Evolutionary conservation across 2,329 filamentous ascomycete genomes (phyloP), one percentile per base, ranked within the genome.

Genomic region (Drechslera avenae): DNA sequence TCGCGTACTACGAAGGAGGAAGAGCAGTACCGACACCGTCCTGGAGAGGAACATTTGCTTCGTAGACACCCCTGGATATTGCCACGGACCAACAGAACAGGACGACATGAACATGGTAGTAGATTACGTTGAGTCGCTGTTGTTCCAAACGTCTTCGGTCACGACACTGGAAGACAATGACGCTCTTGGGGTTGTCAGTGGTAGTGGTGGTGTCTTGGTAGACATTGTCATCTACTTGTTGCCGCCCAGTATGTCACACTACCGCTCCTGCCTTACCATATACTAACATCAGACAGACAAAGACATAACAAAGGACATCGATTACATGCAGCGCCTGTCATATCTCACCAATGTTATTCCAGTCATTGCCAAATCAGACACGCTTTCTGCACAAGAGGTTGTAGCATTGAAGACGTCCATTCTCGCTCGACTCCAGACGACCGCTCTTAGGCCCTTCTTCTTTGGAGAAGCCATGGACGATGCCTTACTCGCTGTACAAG

Each of bases 31-130:
- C 6, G 91, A 94, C 57, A 83, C 85, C 17, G 83, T 97, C 32
- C 77, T 97, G 37, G 93, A 97, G 68, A 84, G 93, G 23, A 99
- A 99, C 67, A 76, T 99, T 4, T 96, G 91, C 72, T 97, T 99
- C 68, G 86, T 97, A 50, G 93, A 97, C 75, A 93, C 89, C 2
- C 85, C 88, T 9, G 86, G 86, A 10, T 85, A 84, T 71, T 76
- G 55, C 4, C 57, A 76, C 70, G 57, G 80, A 79, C 37, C 78
- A 76, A 52, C 53, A 17, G 54, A 49, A 33, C 37, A 54, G 26
- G 66, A 61, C 5, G 59, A 64, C 16, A 64, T 60, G 35, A 60
- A 57, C 33, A 62, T 73, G 36, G 72, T 67, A 43, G 84, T 86
- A 41, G 81, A 84, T 50, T 95, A 96, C 68, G 81, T 96, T 26